Conservation (phyloP, 805 yeast genomes). For the Cyberlindnera maritima region DNA sequence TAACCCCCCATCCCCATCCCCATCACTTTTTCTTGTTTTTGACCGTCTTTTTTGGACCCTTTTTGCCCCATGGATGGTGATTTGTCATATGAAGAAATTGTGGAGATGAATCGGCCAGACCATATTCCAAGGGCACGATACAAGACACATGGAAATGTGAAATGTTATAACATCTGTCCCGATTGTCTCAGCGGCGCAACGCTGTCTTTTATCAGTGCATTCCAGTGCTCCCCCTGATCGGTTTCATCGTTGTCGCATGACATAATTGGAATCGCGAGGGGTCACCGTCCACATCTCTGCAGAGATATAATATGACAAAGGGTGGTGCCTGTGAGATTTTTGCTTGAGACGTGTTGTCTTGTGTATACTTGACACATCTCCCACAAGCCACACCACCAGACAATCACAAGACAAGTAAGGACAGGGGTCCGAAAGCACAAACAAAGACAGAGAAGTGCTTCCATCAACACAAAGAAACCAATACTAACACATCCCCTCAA, state of each 20-base stretch:
- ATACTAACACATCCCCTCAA: constrained; percentile 14
- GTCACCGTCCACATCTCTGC: not conserved
- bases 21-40: too few species aligned
- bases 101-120: not conserved
- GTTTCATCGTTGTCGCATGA: constrained; percentile 1
- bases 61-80: not conserved
- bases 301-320: too few species aligned
- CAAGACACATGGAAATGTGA: not conserved
- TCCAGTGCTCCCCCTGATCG: not conserved
- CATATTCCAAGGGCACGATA: not conserved
- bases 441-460: not conserved
- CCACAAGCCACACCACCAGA: not conserved
- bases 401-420: constrained; percentile 8
- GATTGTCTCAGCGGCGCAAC: not conserved
- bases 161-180: not conserved
- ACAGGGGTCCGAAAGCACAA: not conserved
- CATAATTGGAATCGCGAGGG: not conserved
- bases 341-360: too few species aligned
- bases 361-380: too few species aligned
- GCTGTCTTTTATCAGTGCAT: not conserved
- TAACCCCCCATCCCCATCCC: too few species aligned
- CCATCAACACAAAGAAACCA: not conserved
- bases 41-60: too few species aligned
- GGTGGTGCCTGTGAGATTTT: too few species aligned
- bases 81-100: not conserved